Base-by-base conservation (phyloP, 352 stramenopile genomes). In the Phytopythium aichiense region DNA sequence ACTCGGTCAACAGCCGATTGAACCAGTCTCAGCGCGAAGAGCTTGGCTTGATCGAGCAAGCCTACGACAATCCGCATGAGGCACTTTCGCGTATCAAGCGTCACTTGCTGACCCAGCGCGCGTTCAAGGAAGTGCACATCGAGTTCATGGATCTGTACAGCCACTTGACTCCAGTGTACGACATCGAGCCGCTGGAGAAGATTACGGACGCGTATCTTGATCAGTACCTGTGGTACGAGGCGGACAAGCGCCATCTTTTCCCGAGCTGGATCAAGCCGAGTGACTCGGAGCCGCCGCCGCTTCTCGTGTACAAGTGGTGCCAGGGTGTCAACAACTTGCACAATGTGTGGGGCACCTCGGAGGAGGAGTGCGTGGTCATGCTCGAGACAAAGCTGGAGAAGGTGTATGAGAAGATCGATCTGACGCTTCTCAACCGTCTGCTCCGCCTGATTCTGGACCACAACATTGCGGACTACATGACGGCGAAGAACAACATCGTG, bases 391-490 rank as follows among this genome's bases (percentile, higher is more conserved):
- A 98, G 65, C 95, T 99, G 40, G 98, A 99, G 65, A 99, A 99
- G 70, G 97, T 99, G 67, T 99, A 99, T 73, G 98, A 99, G 64
- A 99, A 99, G 84, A 99, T 99, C 67, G 98, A 99, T 69, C 73
- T 99, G 64, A 99, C 97, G 31, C 73, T 99, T 49, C 69, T 99
- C 54, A 99, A 99, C 76, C 84, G 98, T 28, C 81, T 99, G 30
- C 73, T 99, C 61, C 91, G 97, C 12, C 79, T 99, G 52, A 99
- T 99, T 77, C 85, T 99, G 48, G 98, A 99, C 79, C 98, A 99
- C 79, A 99, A 99, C 72, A 99, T 99, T 66, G 98, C 98, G 13
- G 98, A 99, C 69, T 99, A 99, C 81, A 99, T 99, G 92, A 99
- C 97, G 15, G 97, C 97, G 5, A 99, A 99, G 85, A 99, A 99